Evolutionary conservation across 2,329 filamentous ascomycete species (phyloP).

Genomic region (Nemania serpens): DNA sequence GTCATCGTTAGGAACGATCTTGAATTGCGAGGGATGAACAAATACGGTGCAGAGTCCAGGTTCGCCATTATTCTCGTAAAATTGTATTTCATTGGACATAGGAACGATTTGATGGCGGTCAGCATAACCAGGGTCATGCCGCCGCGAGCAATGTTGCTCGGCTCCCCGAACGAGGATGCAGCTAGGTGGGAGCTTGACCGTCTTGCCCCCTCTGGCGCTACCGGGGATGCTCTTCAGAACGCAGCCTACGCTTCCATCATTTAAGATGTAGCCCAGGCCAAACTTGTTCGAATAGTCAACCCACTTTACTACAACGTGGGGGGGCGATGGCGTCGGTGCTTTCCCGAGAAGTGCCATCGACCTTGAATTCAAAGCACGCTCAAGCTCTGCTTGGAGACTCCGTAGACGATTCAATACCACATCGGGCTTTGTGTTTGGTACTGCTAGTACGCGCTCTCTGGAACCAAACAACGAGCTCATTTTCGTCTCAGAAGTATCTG

Average conservation of each 20-base stretch:
- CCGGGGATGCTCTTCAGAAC: conserved; percentile 61
- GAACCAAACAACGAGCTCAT: conserved; percentile 59
- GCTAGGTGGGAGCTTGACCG: conserved; percentile 66
- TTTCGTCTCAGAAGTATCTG: conserved; percentile 19
- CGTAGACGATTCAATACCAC: conserved; percentile 60
- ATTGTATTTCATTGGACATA: conserved; percentile 68
- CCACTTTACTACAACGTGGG: conserved; percentile 76
- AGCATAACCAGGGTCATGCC: conserved; percentile 57
- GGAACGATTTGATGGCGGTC: conserved; percentile 67
- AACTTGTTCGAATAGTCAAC: conserved; percentile 90
- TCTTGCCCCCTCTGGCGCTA: conserved; percentile 54
- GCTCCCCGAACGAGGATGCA: conserved; percentile 74
- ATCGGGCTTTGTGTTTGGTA: conserved; percentile 62
- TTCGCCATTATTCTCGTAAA: conserved; percentile 73
- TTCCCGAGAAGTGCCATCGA: conserved; percentile 65
- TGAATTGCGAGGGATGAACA: conserved; percentile 67
- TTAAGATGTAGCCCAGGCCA: conserved; percentile 81
- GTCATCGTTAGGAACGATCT: conserved; percentile 59
- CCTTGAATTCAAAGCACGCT: conserved; percentile 66
- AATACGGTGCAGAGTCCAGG: conserved; percentile 66
- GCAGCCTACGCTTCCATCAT: conserved; percentile 79
- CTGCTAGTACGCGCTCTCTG: conserved; percentile 53
- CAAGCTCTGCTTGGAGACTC: conserved; percentile 63
- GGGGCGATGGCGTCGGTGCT: conserved; percentile 58
- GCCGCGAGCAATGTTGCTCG: conserved; percentile 70